Conservation (phyloP, 2,329 filamentous ascomycete species). For the Ascochyta pisi region DNA sequence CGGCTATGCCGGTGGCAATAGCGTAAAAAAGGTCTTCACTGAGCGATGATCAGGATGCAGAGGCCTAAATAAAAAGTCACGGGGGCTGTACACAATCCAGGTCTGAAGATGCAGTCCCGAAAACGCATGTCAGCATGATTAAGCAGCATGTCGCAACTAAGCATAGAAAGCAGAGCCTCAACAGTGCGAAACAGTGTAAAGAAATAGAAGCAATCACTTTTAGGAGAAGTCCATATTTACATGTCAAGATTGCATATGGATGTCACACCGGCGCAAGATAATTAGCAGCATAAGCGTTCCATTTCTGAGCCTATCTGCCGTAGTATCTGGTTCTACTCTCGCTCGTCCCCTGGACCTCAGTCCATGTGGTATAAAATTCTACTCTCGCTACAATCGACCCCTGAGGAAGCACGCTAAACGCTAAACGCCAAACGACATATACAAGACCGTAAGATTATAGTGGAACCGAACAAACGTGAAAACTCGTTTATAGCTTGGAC, state of each 20-base stretch:
- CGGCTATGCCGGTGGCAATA: slow-evolving; percentile 16
- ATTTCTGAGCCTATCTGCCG: neutral
- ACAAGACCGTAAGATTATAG: slow-evolving; percentile 20
- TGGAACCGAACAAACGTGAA: neutral
- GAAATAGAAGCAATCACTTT: no score
- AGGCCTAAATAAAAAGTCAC: no score
- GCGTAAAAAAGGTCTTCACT: no score
- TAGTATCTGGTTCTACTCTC: slow-evolving; percentile 23
- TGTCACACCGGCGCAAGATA: neutral
- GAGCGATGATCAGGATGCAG: no score
- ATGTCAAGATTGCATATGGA: no score
- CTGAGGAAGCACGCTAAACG: slow-evolving; percentile 16
- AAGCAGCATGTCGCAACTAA: neutral
- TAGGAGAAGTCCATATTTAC: no score
- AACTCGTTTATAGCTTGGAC: slow-evolving; percentile 50
- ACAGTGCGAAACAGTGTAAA: no score
- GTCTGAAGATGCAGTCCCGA: neutral
- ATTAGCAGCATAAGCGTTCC: neutral
- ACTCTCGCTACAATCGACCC: slow-evolving; percentile 30
- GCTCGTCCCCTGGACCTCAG: slow-evolving; percentile 15
- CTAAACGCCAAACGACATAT: slow-evolving; percentile 23
- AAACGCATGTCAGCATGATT: neutral
- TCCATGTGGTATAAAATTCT: slow-evolving; percentile 39
- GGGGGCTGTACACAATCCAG: no score
- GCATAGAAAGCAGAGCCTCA: neutral